Percentiles rank a stretch among this genome's conserved stretches.
Conservation (phyloP, 352 stramenopile species). For the Elongisporangium prolatum region DNA sequence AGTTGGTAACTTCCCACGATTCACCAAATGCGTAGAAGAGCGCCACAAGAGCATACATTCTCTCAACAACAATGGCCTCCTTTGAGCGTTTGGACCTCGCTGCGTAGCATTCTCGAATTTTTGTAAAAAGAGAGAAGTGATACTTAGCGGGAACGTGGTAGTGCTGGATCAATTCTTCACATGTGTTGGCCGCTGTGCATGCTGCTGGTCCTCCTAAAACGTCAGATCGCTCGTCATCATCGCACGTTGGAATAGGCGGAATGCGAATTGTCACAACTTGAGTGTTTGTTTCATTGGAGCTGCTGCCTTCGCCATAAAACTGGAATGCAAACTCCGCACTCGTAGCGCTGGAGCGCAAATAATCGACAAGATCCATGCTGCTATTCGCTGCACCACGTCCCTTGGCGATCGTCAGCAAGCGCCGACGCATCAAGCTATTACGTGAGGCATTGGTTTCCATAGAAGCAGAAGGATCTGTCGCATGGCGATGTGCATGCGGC, state of each 20-base stretch:
- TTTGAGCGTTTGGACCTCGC: constrained; percentile 20
- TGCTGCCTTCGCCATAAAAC: constrained; percentile 49
- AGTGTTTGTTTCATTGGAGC: constrained; percentile 10
- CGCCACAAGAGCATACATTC: constrained; percentile 57
- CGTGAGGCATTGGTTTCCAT: constrained; percentile 30
- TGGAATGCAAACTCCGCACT: constrained; percentile 35
- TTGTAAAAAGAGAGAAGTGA: constrained; percentile 71
- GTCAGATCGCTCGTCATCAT: constrained; percentile 21
- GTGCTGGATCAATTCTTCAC: constrained; percentile 47
- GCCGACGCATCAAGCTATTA: constrained; percentile 40
- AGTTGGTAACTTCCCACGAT: constrained; percentile 67
- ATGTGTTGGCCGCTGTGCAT: constrained; percentile 36
- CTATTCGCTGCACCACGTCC: constrained; percentile 34
- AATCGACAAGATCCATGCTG: constrained; percentile 66
- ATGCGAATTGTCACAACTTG: constrained; percentile 39
- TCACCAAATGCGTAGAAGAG: constrained; percentile 80
- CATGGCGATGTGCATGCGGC: constrained; percentile 62
- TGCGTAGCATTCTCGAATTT: constrained; percentile 48
- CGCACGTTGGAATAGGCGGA: constrained; percentile 6
- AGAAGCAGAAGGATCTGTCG: constrained; percentile 44
- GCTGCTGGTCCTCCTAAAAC: constrained; percentile 5
- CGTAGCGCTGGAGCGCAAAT: constrained; percentile 18
- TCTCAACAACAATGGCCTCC: constrained; percentile 62
- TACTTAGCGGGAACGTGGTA: constrained; percentile 50
- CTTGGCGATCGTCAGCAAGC: constrained; percentile 52